Conservation (phyloP, 1,139 yeast species). For the Scheffersomyces illinoinensis region DNA sequence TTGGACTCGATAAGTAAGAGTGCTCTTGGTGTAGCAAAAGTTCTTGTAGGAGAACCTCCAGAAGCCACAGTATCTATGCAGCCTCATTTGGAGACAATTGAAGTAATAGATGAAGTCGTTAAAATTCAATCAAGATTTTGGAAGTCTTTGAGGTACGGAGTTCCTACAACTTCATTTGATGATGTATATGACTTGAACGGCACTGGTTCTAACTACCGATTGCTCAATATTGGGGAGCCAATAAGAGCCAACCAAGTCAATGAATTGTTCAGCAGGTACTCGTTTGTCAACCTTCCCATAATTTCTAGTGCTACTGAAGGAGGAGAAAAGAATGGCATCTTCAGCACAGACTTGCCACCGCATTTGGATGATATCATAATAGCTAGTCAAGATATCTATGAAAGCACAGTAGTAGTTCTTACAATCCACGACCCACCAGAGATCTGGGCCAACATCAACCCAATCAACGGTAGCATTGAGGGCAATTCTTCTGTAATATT, state of each 20-base stretch:
- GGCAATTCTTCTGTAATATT: conserved; percentile 68
- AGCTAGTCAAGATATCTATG: conserved; percentile 73
- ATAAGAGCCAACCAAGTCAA: conserved; percentile 70
- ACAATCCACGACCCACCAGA: conserved; percentile 92
- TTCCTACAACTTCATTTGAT: conserved; percentile 38
- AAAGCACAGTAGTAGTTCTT: conserved; percentile 62
- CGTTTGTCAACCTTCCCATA: conserved; percentile 72
- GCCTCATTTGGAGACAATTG: conserved; percentile 80
- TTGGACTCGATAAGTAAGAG: conserved; percentile 86
- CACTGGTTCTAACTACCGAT: conserved; percentile 30
- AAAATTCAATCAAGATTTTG: conserved; percentile 83
- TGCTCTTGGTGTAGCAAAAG: conserved; percentile 91
- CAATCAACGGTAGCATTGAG: conserved; percentile 75
- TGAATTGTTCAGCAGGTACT: conserved; percentile 52
- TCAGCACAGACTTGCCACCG: conserved; percentile 47
- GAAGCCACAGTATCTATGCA: conserved; percentile 61
- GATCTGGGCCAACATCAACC: conserved; percentile 85
- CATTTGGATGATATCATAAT: conserved; percentile 69
- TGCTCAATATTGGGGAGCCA: conserved; percentile 63
- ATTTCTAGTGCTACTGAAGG: conserved; percentile 28
- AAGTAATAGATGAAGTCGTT: conserved; percentile 81
- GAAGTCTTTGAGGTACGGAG: conserved; percentile 81
- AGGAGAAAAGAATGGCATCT: conserved; percentile 27
- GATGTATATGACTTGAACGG: conserved; percentile 38
- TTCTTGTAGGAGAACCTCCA: conserved; percentile 93